A percentile compares a stretch with the other conserved stretches of the same genome.
These are phyloP conservation scores for Sporothrix variecibatus DNA, from an alignment of 2,329 filamentous ascomycete genomes.

Conservation along the genomic window DNA sequence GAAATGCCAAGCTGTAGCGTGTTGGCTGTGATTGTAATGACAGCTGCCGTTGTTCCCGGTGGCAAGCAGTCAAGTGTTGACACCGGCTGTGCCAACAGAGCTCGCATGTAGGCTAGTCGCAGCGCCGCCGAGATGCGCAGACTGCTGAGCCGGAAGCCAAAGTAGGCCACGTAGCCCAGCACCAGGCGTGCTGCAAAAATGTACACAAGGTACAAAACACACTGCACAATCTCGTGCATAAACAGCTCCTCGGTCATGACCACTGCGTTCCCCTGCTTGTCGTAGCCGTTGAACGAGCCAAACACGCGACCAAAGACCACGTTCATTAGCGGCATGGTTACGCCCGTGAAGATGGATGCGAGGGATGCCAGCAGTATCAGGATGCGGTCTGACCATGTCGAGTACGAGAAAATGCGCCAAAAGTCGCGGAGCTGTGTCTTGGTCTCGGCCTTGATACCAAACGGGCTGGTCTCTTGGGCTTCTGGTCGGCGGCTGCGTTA, in stretches of 20 bases:
- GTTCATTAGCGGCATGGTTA: slow-evolving; percentile 62
- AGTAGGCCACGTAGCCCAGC: slow-evolving; percentile 54
- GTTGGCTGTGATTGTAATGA: slow-evolving; percentile 65
- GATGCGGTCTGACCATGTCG: slow-evolving; percentile 53
- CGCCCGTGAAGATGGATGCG: slow-evolving; percentile 55
- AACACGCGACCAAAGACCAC: slow-evolving; percentile 54
- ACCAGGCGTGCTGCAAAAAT: slow-evolving; percentile 67
- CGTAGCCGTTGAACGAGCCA: slow-evolving; percentile 38
- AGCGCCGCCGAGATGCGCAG: slow-evolving; percentile 62
- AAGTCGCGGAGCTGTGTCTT: slow-evolving; percentile 26
- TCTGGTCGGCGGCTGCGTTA: neutral
- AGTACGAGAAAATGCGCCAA: slow-evolving; percentile 53
- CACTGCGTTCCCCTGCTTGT: slow-evolving; percentile 31
- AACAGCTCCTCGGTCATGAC: slow-evolving; percentile 36
- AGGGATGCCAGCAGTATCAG: slow-evolving; percentile 50
- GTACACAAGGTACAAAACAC: slow-evolving; percentile 65
- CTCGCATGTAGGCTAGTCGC: slow-evolving; percentile 63
- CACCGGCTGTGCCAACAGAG: slow-evolving; percentile 65
- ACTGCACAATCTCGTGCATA: slow-evolving; percentile 35
- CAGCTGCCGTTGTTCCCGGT: slow-evolving; percentile 59
- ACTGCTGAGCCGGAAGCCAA: slow-evolving; percentile 60
- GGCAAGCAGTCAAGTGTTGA: slow-evolving; percentile 66
- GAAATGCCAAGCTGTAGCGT: slow-evolving; percentile 63
- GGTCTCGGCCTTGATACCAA: slow-evolving; percentile 22
- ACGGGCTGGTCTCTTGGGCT: slow-evolving; percentile 5